Conservation (phyloP, 352 stramenopile genomes). For the Phytophthora gonapodyides region DNA sequence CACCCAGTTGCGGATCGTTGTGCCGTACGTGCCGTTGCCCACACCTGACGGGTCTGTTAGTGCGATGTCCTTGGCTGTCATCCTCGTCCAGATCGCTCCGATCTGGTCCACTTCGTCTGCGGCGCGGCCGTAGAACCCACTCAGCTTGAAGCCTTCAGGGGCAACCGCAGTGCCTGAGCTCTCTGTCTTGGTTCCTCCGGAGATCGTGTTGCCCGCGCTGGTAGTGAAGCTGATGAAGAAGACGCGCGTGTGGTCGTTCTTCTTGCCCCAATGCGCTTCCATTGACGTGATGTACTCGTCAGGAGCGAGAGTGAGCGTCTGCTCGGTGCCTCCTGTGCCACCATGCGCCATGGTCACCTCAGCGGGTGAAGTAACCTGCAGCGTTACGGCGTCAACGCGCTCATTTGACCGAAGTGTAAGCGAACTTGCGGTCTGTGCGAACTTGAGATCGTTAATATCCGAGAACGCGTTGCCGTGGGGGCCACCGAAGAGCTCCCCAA, state of each 20-base stretch:
- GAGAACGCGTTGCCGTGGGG: constrained; percentile 30
- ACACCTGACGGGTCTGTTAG: constrained; percentile 27
- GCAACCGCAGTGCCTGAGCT: constrained; percentile 7
- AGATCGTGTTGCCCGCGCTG: constrained; percentile 35
- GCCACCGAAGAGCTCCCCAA: constrained; percentile 26
- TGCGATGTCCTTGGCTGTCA: constrained; percentile 17
- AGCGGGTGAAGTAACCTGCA: constrained; percentile 29
- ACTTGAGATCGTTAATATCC: constrained; percentile 30
- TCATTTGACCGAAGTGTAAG: constrained; percentile 26
- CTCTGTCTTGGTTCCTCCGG: constrained; percentile 32
- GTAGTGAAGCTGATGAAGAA: constrained; percentile 56
- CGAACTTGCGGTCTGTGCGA: constrained; percentile 16
- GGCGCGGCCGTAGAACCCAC: constrained; percentile 27
- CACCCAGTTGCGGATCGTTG: constrained; percentile 35
- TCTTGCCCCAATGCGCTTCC: constrained; percentile 54
- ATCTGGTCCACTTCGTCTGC: constrained; percentile 32
- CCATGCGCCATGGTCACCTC: constrained; percentile 40
- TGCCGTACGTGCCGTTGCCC: constrained; percentile 28
- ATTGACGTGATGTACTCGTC: constrained; percentile 35
- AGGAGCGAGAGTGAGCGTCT: constrained; percentile 41
- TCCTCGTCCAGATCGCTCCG: constrained; percentile 35
- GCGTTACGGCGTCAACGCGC: constrained; percentile 47
- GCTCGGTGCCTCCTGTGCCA: constrained; percentile 36
- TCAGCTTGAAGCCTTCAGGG: constrained; percentile 31
- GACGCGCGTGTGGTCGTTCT: constrained; percentile 40